Evolutionary conservation across 23 red algal genomes (phyloP).

Genomic region (Gracilaria caudata): DNA sequence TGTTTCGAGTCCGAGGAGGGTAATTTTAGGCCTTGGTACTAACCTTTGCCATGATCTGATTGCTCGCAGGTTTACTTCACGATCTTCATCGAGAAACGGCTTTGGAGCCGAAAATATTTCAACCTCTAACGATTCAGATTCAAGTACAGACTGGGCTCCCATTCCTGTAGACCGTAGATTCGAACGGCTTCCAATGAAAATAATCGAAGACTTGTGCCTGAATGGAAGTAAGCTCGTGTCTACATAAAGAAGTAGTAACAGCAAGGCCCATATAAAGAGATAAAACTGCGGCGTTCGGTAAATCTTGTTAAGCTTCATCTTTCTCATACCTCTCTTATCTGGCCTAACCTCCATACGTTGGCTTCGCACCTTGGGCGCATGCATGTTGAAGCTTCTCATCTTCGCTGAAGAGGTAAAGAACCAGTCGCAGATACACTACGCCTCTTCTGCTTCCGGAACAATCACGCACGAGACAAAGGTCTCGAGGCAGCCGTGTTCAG

Average conservation of each 20-base stretch:
- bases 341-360: neutral
- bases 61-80: conserved; percentile 71
- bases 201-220: neutral
- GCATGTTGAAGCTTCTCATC: neutral
- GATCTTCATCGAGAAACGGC: conserved; percentile 85
- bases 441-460: neutral
- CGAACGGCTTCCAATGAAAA: neutral
- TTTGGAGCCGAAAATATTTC: conserved; percentile 94
- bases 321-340: neutral
- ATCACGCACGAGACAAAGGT: neutral
- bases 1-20: conserved; percentile 69
- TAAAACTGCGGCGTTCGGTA: conserved; percentile 8
- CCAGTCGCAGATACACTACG: neutral
- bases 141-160: neutral
- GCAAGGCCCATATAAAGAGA: neutral
- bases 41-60: conserved; percentile 87
- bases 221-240: conserved; percentile 6
- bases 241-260: neutral
- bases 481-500: too few relatives aligned
- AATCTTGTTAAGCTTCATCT: neutral
- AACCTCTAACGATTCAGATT: conserved; percentile 7
- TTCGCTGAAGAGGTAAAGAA: neutral
- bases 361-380: neutral
- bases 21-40: conserved; percentile 77
- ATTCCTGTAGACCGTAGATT: neutral